Base-by-base conservation (phyloP, 768 basidiomycete genomes). In the Psilocybe cyanescens region DNA sequence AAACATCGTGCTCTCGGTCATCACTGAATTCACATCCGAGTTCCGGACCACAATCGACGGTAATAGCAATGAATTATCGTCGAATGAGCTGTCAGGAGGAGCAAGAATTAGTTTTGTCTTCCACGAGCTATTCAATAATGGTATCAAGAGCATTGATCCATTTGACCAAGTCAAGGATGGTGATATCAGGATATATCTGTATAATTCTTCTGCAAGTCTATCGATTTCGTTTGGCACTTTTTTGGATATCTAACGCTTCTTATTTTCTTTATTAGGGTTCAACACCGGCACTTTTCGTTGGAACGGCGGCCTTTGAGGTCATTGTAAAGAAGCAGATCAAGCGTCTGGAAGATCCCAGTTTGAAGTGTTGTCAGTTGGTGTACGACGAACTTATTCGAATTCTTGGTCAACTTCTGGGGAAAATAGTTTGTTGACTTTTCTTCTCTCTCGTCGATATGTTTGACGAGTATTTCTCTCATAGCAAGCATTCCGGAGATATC, bases 301-400 rank as follows among this genome's bases (percentile, higher is more conserved):
- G 97, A 17, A 97, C 97, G 0, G 89, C 92, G 60, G 97, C 97
- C 6, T 99, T 99, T 69, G 97, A 99, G 70, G 94, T 96, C 62
- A 99, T 99, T 67, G 94, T 99, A 68, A 99, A 99, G 80, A 94
- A 99, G 73, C 97, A 99, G 77, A 99, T 99, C 76, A 92, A 95
- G 76, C 86, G 97, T 45, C 78, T 99, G 56, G 97, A 99, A 72
- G 97, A 99, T 6, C 97, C 97, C 11, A 81, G 86, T 65, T 76
- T 98, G 67, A 96, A 96, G 72, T 99, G 97, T 70, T 97, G 95
- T 70, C 90, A 95, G 65, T 81, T 99, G 61, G 93, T 99, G 3
- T 99, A 98, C 65, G 97, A 99, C 68, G 97, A 99, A 72, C 85
- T 99, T 44, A 97, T 98, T 71, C 88, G 97, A 51, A 99, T 99